Base-by-base conservation (phyloP, 2,329 filamentous ascomycete genomes). In the Lasiodiplodia sp. region DNA sequence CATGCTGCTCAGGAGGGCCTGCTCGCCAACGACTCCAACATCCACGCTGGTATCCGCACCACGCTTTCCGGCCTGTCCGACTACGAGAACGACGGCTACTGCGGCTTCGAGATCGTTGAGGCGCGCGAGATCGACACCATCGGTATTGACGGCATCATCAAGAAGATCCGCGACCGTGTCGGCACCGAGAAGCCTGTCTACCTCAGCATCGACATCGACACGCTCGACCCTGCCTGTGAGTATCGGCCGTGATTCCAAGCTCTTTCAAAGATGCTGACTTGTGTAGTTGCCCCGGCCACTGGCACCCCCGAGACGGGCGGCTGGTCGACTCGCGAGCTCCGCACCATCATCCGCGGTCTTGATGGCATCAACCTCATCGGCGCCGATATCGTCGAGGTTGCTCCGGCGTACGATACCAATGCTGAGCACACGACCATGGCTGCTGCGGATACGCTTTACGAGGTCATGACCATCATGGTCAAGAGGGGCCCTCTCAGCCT, bases 31-130 rank as follows among this genome's bases (percentile, higher is more conserved):
- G 91, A 96, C 82, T 91, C 88, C 72, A 95, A 94, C 81, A 94
- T 96, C 79, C 93, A 96, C 78, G 93, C 92, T 18, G 93, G 93
- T 49, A 96, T 96, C 78, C 89, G 93, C 68, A 96, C 93, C 0
- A 96, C 92, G 2, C 84, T 96, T 21, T 91, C 88, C 69, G 92
- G 92, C 0, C 89, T 90, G 0, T 91, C 88, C 21, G 92, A 95
- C 82, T 95, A 94, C 78, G 92, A 93, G 72, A 93, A 95, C 76
- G 92, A 96, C 77, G 91, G 91, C 38, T 94, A 94, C 80, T 93
- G 91, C 76, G 92, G 92, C 7, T 95, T 95, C 76, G 86, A 93
- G 80, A 94, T 94, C 70, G 89, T 94, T 55, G 92, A 94, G 80
- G 92, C 90, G 0, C 84, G 88, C 18, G 89, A 91, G 73, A 90